Evolutionary conservation across 2,329 filamentous ascomycete genomes (phyloP), one percentile per base, ranked within the genome.

Genomic region (Fusarium pseudoanthophilum): DNA sequence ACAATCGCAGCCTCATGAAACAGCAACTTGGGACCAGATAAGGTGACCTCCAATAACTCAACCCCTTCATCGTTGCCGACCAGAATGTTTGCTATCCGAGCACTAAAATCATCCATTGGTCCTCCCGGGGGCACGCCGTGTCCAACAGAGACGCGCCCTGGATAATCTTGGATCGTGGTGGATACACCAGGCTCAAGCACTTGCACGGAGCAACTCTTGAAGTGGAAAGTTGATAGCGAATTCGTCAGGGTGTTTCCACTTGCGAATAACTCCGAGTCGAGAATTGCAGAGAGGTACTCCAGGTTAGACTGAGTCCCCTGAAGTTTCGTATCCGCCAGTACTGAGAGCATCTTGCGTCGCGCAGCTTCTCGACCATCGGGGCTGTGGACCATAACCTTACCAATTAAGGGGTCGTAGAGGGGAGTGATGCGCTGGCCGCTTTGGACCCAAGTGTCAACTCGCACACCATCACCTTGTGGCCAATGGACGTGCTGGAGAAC

Each of bases 391-490:
- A 60, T 60, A 21, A 60, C 30, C 21, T 60, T 60, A 4, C 0
- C 80, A 77, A 60, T 52, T 3, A 60, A 52, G 2, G 57, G 45
- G 1, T 60, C 57, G 11, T 60, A 60, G 11, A 60, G 13, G 9
- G 42, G 21, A 39, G 57, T 60, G 24, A 60, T 39, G 21, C 32
- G 20, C 6, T 51, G 42, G 2, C 57, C 57, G 16, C 43, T 52
- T 39, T 39, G 43, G 16, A 60, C 34, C 57, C 57, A 60, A 37
- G 57, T 60, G n/a, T 60, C 57, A 13, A 60, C 45, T 26, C 57
- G 26, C 11, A 60, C 45, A 30, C 34, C 26, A 30, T 60, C 43
- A 10, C 34, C 57, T 30, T 39, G 26, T 11, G 57, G 45, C 57
- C 57, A 60, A 13, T 37, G 26, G 11, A 60, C 43, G 9, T 52